phyloP scores from a whole-genome alignment of 2,329 filamentous ascomycete genomes.

The Ophiostoma australiae region DNA sequence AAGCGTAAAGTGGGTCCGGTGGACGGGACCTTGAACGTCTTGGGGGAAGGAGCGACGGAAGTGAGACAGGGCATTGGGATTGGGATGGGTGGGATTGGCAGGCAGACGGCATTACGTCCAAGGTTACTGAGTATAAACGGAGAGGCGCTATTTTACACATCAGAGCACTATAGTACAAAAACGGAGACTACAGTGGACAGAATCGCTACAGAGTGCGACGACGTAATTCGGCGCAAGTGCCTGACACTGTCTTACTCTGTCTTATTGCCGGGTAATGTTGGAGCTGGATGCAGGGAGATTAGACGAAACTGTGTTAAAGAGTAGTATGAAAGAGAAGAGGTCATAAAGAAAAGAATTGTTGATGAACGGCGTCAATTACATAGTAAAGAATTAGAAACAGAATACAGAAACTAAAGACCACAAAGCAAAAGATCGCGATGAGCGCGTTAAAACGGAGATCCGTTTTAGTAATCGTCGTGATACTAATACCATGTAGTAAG shows the following conservation, averaged over 20 bases:
- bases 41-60: constrained; percentile 7
- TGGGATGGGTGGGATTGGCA: constrained; percentile 11
- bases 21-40: constrained; percentile 5
- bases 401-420: not conserved
- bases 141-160: not conserved
- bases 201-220: not conserved
- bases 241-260: not conserved
- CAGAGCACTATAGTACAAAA: too few species aligned
- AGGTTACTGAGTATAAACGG: not conserved
- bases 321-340: not conserved
- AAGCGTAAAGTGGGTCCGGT: not conserved
- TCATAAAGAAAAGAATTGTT: not conserved
- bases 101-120: not conserved
- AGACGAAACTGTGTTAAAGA: not conserved
- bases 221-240: not conserved
- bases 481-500: not conserved
- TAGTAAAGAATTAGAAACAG: not conserved
- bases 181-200: too few species aligned
- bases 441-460: not conserved
- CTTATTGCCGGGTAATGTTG: constrained; percentile 7
- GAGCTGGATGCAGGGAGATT: constrained; percentile 5
- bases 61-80: constrained; percentile 8
- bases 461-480: not conserved
- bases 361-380: not conserved
- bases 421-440: not conserved